Base-by-base conservation (phyloP, 2,329 filamentous ascomycete genomes). In the Fusarium multiceps region DNA sequence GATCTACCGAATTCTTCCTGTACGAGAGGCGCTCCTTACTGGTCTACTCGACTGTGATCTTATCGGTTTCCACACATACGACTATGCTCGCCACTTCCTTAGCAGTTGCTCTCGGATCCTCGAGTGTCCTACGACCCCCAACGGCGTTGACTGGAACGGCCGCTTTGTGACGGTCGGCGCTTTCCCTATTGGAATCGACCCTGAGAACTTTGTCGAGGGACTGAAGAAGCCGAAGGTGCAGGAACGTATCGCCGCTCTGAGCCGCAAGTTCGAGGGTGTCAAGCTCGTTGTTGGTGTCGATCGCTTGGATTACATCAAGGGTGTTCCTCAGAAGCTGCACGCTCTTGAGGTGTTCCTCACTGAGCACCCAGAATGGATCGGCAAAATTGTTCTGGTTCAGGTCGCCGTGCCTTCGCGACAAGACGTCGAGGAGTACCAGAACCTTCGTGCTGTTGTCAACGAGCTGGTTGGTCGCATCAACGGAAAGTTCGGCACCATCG, bases 381-480 rank as follows among this genome's bases (percentile, higher is more conserved):
- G 96, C 73, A 97, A 97, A 81, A 94, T 98, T 23, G 94, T 98
- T 5, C 87, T 99, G 18, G 93, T 98, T 1, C 96, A 98, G 80
- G 95, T 98, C 32, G 96, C 96, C 4, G 94, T 99, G 21, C 96
- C 96, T 5, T 97, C 93, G 65, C 88, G 96, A 68, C 93, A 97
- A 78, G 96, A 98, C 76, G 96, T 98, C 59, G 96, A 98, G 77
- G 96, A 98, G 78, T 98, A 99, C 78, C 95, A 98, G 80, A 98
- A 98, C 77, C 86, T 99, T 37, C 91, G 95, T 28, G 94, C 94
- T 21, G 93, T 97, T 6, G 94, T 98, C 77, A 99, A 98, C 79
- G 96, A 99, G 83, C 88, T 98, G 13, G 95, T 98, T 16, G 96
- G 96, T 40, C 89, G 95, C 66, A 98, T 99, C 83, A 99, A 99